Percentiles rank a stretch among this genome's conserved stretches.
Evolutionary conservation across 805 yeast genomes (phyloP).

Genomic region (Cyberlindnera meyerae): DNA sequence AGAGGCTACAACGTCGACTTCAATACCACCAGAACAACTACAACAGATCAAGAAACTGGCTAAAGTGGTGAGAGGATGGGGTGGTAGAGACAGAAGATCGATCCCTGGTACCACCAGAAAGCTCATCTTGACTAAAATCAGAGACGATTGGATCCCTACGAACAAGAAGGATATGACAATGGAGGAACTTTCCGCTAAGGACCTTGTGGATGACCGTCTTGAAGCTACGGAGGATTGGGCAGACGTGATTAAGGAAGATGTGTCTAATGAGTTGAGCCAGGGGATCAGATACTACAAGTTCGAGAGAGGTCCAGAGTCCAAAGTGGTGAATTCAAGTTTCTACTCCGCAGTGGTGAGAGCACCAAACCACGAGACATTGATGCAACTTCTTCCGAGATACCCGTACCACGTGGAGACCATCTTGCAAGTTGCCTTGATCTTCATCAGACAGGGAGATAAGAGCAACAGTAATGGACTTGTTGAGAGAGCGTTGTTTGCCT

Average conservation of each 20-base stretch:
- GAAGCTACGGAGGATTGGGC: constrained; percentile 39
- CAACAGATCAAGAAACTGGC: constrained; percentile 51
- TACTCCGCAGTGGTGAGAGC: constrained; percentile 61
- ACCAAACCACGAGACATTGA: constrained; percentile 76
- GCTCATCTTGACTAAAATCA: constrained; percentile 61
- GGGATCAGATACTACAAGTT: constrained; percentile 59
- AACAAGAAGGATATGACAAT: constrained; percentile 53
- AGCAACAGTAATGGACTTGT: constrained; percentile 67
- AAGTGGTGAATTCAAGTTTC: constrained; percentile 40
- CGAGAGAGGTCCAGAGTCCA: constrained; percentile 31
- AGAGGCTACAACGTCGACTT: constrained; percentile 65
- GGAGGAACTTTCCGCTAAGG: constrained; percentile 45
- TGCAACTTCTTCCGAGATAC: constrained; percentile 45
- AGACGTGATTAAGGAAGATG: constrained; percentile 42
- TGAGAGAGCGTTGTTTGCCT: constrained; percentile 73
- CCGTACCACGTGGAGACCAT: constrained; percentile 79
- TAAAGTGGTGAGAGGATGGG: constrained; percentile 72
- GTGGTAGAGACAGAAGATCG: constrained; percentile 67
- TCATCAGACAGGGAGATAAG: constrained; percentile 69
- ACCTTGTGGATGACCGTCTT: constrained; percentile 34
- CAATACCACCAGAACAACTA: constrained; percentile 63
- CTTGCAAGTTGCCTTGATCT: constrained; percentile 71
- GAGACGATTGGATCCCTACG: constrained; percentile 80
- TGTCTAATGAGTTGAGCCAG: constrained; percentile 31
- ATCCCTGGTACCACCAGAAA: constrained; percentile 74